Base-by-base conservation (phyloP, 331 rosid species). In the Spiraea crenata region DNA sequence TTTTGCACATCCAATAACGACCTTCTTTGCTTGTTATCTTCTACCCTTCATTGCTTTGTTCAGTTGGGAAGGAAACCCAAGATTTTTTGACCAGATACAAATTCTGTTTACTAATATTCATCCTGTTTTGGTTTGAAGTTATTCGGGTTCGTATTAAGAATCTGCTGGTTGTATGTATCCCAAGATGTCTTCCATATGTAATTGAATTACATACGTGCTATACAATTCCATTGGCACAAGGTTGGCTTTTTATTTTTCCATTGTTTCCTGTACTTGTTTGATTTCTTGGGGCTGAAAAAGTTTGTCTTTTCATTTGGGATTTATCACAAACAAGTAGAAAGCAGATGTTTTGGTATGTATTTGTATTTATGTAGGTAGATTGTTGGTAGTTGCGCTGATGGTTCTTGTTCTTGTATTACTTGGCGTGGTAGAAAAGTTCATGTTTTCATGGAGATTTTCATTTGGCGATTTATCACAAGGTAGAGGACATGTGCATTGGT, bases 131-230 rank as follows among this genome's bases (percentile, higher is more conserved):
- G 72, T 45, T 5, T 31, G 31, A 25, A 25, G 31, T 25, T 25
- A 25, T 25, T 25, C 31, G 31, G 31, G 1, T 25, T 25, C 31
- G 1, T 25, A 25, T 25, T 25, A 25, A 25, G 31, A 25, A 25
- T 25, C 31, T 25, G 31, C 1, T 1, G 31, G 31, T 25, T 25
- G 31, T 25, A 25, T 25, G 31, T 25, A 55, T 25, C 35, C 49
- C 69, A 65, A 74, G 40, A 64, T 17, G 11, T 2, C 68, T 44
- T 1, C 31, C 46, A 64, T 12, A 17, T 34, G 1, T 1, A 20
- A 55, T 55, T 20, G 73, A 58, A 63, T 54, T 69, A 54, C 72
- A 68, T 65, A n/a, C 62, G 13, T 41, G 5, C 11, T 38, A 13
- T 45, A 6, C 17, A 3, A 39, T 44, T 60, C 7, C 76, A 9